Evolutionary conservation across 257 asterid species (phyloP).

Genomic region (Forsythia viridissima): DNA sequence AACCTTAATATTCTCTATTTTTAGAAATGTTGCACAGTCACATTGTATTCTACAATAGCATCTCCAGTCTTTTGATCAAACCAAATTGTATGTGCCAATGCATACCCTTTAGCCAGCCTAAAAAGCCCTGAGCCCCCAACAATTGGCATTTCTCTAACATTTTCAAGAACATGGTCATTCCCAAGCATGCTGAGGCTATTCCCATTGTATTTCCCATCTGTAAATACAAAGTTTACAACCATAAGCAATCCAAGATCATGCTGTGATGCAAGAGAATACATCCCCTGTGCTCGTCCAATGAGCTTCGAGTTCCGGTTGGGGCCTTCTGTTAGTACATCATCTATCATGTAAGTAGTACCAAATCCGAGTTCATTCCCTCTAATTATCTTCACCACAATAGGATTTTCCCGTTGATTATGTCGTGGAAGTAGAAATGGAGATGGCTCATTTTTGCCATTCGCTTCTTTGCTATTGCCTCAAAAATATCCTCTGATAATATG

Average conservation of each 20-base stretch:
- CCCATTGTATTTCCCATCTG: constrained; percentile 37
- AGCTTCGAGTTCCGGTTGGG: constrained; percentile 27
- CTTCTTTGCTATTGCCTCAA: not conserved
- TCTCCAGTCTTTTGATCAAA: constrained; percentile 35
- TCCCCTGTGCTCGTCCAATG: constrained; percentile 49
- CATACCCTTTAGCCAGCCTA: constrained; percentile 44
- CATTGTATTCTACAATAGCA: constrained; percentile 50
- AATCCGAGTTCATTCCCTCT: not conserved
- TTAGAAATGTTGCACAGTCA: constrained; percentile 24
- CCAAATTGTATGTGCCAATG: constrained; percentile 39
- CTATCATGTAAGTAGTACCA: constrained; percentile 41
- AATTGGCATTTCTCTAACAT: constrained; percentile 47
- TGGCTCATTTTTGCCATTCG: constrained; percentile 30
- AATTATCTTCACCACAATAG: constrained; percentile 34
- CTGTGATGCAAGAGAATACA: constrained; percentile 35
- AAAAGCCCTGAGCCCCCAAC: constrained; percentile 50
- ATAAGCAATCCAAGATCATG: constrained; percentile 30
- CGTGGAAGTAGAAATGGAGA: constrained; percentile 53
- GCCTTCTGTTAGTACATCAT: constrained; percentile 30
- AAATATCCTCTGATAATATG: not conserved
- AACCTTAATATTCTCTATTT: not conserved
- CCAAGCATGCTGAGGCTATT: constrained; percentile 44
- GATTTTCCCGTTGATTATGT: constrained; percentile 26
- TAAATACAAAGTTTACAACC: constrained; percentile 32
- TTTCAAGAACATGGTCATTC: constrained; percentile 41